Percentiles rank a stretch among this genome's conserved stretches.
phyloP scores from a whole-genome alignment of 352 stramenopile genomes.

The Blastocystis sp. region DNA sequence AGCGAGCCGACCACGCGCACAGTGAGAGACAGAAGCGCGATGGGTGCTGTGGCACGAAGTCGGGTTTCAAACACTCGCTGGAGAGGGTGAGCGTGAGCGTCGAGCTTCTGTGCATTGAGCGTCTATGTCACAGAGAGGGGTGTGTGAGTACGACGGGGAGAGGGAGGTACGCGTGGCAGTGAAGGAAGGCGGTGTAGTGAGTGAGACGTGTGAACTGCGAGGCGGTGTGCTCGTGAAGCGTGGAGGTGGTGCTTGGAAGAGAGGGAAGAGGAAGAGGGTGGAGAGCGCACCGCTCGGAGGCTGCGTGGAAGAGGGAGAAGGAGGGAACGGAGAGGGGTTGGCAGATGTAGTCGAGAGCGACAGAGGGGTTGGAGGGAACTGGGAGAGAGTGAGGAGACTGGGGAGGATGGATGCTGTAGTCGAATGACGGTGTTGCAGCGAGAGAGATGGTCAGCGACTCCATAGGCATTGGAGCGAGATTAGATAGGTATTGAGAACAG shows the following conservation, averaged over 20 bases:
- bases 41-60: not conserved
- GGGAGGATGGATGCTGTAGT: not conserved
- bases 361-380: not conserved
- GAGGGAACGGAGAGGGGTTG: not conserved
- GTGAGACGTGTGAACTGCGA: not conserved
- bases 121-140: not conserved
- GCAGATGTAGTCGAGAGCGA: not conserved
- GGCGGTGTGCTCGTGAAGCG: not conserved
- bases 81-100: not conserved
- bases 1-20: not conserved
- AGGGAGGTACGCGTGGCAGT: not conserved
- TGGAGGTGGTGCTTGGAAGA: not conserved
- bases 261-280: not conserved
- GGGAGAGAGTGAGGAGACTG: too few species aligned
- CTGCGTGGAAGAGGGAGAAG: not conserved
- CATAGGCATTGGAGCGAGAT: too few species aligned
- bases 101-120: not conserved
- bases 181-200: slow-evolving; percentile 8
- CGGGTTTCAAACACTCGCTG: not conserved
- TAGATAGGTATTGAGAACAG: too few species aligned
- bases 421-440: not conserved
- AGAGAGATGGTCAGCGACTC: too few species aligned
- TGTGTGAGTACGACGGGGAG: not conserved
- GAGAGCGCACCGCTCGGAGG: not conserved
- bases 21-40: not conserved